A percentile compares a stretch with the other conserved stretches of the same genome.
Conservation (phyloP, 768 basidiomycete genomes). For the Paxillus rubicundulus region DNA sequence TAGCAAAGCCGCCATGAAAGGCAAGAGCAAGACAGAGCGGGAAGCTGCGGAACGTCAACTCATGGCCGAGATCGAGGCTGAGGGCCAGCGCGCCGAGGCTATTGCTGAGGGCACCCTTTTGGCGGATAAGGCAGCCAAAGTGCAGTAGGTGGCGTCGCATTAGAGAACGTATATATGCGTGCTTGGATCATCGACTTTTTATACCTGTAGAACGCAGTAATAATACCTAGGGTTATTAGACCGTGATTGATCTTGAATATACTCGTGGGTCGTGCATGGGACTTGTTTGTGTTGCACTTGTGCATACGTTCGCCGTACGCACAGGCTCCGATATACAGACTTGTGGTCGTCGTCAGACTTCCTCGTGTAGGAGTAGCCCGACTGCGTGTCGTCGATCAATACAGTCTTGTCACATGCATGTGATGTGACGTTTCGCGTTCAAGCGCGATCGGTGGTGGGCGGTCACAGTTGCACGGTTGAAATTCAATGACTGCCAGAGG, state of each 20-base stretch:
- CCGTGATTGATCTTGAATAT: background rate
- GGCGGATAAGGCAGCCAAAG: constrained; percentile 23
- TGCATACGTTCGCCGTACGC: too few relatives aligned
- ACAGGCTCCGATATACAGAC: too few relatives aligned
- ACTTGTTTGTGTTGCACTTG: too few relatives aligned
- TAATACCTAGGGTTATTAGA: background rate
- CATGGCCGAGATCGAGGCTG: constrained; percentile 67
- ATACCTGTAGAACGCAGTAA: constrained; percentile 13
- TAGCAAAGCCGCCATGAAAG: constrained; percentile 55
- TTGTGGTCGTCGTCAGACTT: too few relatives aligned
- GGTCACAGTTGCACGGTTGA: too few relatives aligned
- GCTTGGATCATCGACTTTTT: background rate
- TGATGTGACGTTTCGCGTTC: too few relatives aligned
- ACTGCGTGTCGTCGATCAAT: too few relatives aligned
- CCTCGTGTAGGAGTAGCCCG: too few relatives aligned
- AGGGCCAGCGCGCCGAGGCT: constrained; percentile 69
- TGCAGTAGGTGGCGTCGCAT: constrained; percentile 17
- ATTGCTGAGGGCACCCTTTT: constrained; percentile 39
- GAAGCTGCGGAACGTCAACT: constrained; percentile 58
- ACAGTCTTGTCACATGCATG: too few relatives aligned
- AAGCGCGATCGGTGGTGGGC: too few relatives aligned
- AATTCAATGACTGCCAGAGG: too few relatives aligned
- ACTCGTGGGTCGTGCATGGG: too few relatives aligned
- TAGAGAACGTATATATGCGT: background rate
- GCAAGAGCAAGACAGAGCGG: constrained; percentile 51